Base-by-base conservation (phyloP, 2,329 filamentous ascomycete species). In the Ilyonectria robusta region DNA sequence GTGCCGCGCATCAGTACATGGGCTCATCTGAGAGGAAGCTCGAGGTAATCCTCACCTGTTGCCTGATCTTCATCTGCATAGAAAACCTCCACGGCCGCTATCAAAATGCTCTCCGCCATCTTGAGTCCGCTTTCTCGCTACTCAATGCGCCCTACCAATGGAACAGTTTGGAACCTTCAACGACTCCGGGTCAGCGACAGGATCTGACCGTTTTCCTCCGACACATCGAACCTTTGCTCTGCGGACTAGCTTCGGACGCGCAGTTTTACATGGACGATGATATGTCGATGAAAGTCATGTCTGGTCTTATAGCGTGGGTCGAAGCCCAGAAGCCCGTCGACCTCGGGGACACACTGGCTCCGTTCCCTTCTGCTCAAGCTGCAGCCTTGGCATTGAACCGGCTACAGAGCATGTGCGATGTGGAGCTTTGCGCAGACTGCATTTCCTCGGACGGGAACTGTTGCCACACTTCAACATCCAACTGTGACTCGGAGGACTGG, bases 261-360 rank as follows among this genome's bases (percentile, higher is more conserved):
- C 42, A 19, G 42, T 44, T 44, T 44, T 44, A 10, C 9, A 44
- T 44, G 42, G 42, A 44, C 42, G n/a, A 44, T 44, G 42, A 21
- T 6, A 44, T 44, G 17, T 21, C 42, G 8, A 44, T 15, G n/a
- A 44, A 44, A 2, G 17, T 21, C n/a, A n/a, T 44, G n/a, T 44
- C 42, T 44, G 42, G 42, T 44, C 42, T 44, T n/a, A 44, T 44
- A 44, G 42, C 42, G n/a, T 21, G 42, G 42, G 42, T 44, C n/a
- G n/a, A 44, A 44, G 42, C 42, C 42, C 42, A 44, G 42, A 6
- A 44, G 9, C 42, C 35, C 35, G 35, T 37, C 35, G 35, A 15
- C 35, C 13, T 44, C 42, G 42, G n/a, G n/a, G 42, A 44, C 21
- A 44, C 42, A 44, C 1, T 44, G 42, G 8, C 17, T 44, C n/a